A percentile compares a stretch with the other conserved stretches of the same genome.
Conservation (phyloP, 768 basidiomycete species). For the Suillus placidus region DNA sequence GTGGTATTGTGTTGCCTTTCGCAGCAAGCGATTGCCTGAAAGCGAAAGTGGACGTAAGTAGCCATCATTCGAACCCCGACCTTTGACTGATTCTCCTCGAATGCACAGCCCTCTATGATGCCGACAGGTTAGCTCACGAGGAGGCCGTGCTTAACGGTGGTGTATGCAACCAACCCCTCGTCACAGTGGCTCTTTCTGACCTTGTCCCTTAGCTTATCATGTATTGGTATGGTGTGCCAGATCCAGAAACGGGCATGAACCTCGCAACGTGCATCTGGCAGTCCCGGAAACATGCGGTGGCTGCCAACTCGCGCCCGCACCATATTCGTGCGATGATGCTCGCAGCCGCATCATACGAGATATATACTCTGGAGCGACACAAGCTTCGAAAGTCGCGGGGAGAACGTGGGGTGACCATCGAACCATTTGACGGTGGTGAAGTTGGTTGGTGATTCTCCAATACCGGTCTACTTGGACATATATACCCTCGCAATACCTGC, state of each 20-base stretch:
- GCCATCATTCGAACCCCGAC: background rate
- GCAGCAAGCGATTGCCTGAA: slow-evolving; percentile 71
- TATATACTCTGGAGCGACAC: slow-evolving; percentile 78
- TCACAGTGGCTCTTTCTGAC: slow-evolving; percentile 12
- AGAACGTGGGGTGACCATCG: slow-evolving; percentile 54
- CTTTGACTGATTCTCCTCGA: background rate
- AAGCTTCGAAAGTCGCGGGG: slow-evolving; percentile 70
- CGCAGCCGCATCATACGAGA: slow-evolving; percentile 75
- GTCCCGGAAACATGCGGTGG: slow-evolving; percentile 79
- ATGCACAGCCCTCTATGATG: slow-evolving; percentile 75
- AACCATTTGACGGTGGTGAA: slow-evolving; percentile 62
- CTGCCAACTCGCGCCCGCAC: slow-evolving; percentile 76
- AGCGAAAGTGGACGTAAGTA: slow-evolving; percentile 67
- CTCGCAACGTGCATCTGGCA: slow-evolving; percentile 97
- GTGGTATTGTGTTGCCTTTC: slow-evolving; percentile 93
- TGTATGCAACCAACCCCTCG: slow-evolving; percentile 45
- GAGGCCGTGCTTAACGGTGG: slow-evolving; percentile 90
- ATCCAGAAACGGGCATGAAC: slow-evolving; percentile 76
- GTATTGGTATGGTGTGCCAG: slow-evolving; percentile 93
- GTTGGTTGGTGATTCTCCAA: slow-evolving; percentile 62
- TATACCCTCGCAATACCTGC: slow-evolving; percentile 4
- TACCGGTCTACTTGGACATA: slow-evolving; percentile 14
- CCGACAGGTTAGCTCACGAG: slow-evolving; percentile 87
- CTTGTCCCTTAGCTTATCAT: slow-evolving; percentile 61
- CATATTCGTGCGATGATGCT: slow-evolving; percentile 85